Evolutionary conservation across 495 filamentous ascomycete genomes (phyloP), one percentile per base, ranked within the genome.

Genomic region (Penicillium parvum): DNA sequence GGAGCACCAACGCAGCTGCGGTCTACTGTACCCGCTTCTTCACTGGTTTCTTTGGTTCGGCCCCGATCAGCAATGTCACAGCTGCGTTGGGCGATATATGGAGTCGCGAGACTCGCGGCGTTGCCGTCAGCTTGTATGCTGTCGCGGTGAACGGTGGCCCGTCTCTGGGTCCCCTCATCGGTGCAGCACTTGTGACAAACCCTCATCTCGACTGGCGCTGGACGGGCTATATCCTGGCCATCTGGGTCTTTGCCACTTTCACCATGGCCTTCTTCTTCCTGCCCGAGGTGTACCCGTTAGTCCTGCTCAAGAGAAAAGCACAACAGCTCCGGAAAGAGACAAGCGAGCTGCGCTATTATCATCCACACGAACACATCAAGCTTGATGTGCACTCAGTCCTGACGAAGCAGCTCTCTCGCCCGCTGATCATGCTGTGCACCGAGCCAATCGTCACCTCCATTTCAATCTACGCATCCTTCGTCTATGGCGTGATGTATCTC

Each of bases 51-150:
- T 74, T 75, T 45, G 72, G 64, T 4, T 70, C 67, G 2, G 68
- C 64, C 3, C 67, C 73, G 3, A 55, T 75, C 6, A 71, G 68
- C 26, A 64, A 68, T 37, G 70, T 69, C 9, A 60, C 56, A 3
- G 77, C 69, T 1, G 69, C 69, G 0, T 47, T 79, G 4, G 74
- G 68, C 0, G 76, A 81, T 45, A 70, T 79, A 16, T 78, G 58
- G 41, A 46, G 47, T 7, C 49, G 52, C 36, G 49, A 52, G 15
- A 45, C 57, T 5, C 47, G 65, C 10, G 65, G 71, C 0, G 57
- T 62, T 1, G 73, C 75, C 0, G 55, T 75, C 5, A 49, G 60
- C 2, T 52, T 74, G 12, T 75, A 73, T 18, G 61, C 72, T 1
- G 40, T 64, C 1, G 55, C 59, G 5, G 68, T 75, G 2, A 65